Conservation (phyloP, 2,329 filamentous ascomycete species). For the Davidsoniella australis region DNA sequence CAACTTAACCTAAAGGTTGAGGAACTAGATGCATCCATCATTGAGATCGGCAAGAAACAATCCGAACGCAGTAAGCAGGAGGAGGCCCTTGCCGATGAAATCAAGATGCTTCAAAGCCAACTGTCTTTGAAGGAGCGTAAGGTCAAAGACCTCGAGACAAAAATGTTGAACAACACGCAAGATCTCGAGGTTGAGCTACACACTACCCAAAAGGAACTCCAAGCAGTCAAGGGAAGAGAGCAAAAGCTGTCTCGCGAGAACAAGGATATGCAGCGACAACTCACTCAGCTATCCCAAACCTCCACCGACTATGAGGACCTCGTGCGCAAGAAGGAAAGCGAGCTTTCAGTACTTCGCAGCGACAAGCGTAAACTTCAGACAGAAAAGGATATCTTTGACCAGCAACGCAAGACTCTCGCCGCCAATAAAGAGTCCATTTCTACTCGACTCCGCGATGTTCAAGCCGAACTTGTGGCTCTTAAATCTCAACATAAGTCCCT, state of each 20-base stretch:
- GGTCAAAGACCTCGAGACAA: slow-evolving; percentile 68
- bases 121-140: slow-evolving; percentile 80
- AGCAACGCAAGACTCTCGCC: slow-evolving; percentile 55
- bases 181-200: slow-evolving; percentile 76
- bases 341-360: slow-evolving; percentile 65
- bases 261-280: slow-evolving; percentile 63
- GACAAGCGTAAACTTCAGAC: slow-evolving; percentile 73
- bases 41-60: slow-evolving; percentile 52
- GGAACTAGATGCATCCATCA: slow-evolving; percentile 53
- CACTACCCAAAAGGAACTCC: slow-evolving; percentile 61
- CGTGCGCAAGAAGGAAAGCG: slow-evolving; percentile 84
- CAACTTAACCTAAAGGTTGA: slow-evolving; percentile 50
- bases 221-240: slow-evolving; percentile 54
- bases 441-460: slow-evolving; percentile 60
- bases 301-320: slow-evolving; percentile 93
- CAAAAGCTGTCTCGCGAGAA: slow-evolving; percentile 67
- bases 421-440: slow-evolving; percentile 67
- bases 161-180: slow-evolving; percentile 70
- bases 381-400: slow-evolving; percentile 61
- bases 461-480: slow-evolving; percentile 76
- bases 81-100: slow-evolving; percentile 59
- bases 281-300: slow-evolving; percentile 73
- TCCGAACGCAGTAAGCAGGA: slow-evolving; percentile 62
- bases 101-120: slow-evolving; percentile 84
- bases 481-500: slow-evolving; percentile 69